phyloP scores from a whole-genome alignment of 2,329 filamentous ascomycete genomes.

The Ophiostoma ips region DNA sequence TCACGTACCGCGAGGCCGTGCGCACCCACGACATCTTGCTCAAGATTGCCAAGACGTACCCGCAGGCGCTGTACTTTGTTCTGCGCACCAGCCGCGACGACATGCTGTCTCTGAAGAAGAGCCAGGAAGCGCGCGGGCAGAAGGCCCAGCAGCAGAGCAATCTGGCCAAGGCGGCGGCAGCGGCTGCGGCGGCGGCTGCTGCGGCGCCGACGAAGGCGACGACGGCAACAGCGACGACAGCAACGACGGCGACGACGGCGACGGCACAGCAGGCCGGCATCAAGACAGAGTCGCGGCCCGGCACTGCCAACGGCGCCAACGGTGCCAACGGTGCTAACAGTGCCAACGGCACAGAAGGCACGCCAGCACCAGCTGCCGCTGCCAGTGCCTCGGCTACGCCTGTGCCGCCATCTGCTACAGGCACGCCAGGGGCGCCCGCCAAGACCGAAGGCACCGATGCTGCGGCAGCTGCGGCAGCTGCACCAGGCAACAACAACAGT shows the following conservation, averaged over 20 bases:
- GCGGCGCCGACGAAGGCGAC: no score
- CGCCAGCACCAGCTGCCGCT: background rate
- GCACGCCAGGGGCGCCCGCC: background rate
- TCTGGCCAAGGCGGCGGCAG: constrained; percentile 18
- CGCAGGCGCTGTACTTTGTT: constrained; percentile 91
- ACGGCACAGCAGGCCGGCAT: constrained; percentile 3
- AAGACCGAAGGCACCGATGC: background rate
- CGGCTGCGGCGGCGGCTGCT: constrained; percentile 2
- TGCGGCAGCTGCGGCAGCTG: background rate
- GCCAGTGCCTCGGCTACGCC: constrained; percentile 3
- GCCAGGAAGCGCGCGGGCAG: constrained; percentile 62
- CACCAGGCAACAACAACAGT: background rate
- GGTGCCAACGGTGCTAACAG: background rate
- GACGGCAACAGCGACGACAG: constrained; percentile 7
- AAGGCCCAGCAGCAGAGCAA: constrained; percentile 35
- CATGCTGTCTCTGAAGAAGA: constrained; percentile 82
- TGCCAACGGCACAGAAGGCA: background rate
- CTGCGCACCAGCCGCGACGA: constrained; percentile 88
- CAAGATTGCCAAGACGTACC: constrained; percentile 91
- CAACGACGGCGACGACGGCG: constrained; percentile 2
- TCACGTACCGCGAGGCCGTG: constrained; percentile 81
- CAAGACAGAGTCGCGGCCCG: constrained; percentile 19
- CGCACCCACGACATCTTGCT: constrained; percentile 76
- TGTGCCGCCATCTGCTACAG: background rate
- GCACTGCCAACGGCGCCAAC: constrained; percentile 4